Evolutionary conservation across 1,284 basidiomycete species (phyloP).

Genomic region (Ustilago tritici): DNA sequence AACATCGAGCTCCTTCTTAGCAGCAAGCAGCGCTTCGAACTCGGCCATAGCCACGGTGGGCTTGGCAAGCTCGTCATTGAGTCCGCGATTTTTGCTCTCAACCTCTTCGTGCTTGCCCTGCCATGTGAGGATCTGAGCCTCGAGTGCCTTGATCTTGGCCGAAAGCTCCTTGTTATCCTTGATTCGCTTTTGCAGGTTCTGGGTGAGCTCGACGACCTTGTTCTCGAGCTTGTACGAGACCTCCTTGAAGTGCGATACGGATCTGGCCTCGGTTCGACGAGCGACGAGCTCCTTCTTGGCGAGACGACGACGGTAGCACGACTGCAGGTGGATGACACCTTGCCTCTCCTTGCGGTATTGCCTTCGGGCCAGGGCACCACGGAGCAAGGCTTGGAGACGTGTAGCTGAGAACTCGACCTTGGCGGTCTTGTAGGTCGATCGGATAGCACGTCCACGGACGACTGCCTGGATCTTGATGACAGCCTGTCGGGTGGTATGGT

Average conservation of each 20-base stretch:
- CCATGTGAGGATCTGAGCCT: slow-evolving; percentile 87
- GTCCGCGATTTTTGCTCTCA: slow-evolving; percentile 80
- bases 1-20: slow-evolving; percentile 85
- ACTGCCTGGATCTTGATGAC: slow-evolving; percentile 84
- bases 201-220: slow-evolving; percentile 98
- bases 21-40: slow-evolving; percentile 81
- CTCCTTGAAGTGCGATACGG: slow-evolving; percentile 98
- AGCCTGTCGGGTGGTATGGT: slow-evolving; percentile 76
- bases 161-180: slow-evolving; percentile 91
- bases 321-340: slow-evolving; percentile 87
- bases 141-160: slow-evolving; percentile 79
- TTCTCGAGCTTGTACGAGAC: slow-evolving; percentile 98
- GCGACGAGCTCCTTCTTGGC: slow-evolving; percentile 86
- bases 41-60: slow-evolving; percentile 81
- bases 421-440: slow-evolving; percentile 77
- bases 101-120: slow-evolving; percentile 87
- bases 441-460: slow-evolving; percentile 82
- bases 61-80: slow-evolving; percentile 79
- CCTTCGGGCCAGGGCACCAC: slow-evolving; percentile 81
- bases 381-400: slow-evolving; percentile 84
- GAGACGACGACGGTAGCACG: slow-evolving; percentile 87
- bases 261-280: slow-evolving; percentile 90
- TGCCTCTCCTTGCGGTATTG: slow-evolving; percentile 77
- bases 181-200: slow-evolving; percentile 90
- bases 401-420: slow-evolving; percentile 79